Base-by-base conservation (phyloP, 306 rosid species). In the Delonix regia region DNA sequence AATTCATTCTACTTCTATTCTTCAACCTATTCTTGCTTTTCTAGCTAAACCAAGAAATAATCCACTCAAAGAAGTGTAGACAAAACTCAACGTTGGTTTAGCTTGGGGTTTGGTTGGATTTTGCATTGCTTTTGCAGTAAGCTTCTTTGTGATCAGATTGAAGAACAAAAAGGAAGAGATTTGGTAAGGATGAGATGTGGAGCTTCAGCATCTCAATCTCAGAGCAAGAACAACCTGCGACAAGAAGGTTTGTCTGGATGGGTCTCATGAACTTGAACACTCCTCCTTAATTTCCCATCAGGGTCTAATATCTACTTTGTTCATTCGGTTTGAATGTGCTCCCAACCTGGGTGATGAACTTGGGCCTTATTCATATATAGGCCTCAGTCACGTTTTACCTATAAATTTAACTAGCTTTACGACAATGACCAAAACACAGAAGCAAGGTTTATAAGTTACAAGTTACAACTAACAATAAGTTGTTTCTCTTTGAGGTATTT, bases 181-280 rank as follows among this genome's bases (percentile, higher is more conserved):
- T 14, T 22, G 80, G 38, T 86, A 91, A 75, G 90, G 82, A 78
- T 74, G 80, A 3, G 97, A 92, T 21, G 49, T 89, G 83, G 99
- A 92, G 87, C 91, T 92, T 51, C 97, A 94, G 49, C 90, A 90
- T 85, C 91, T 92, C 34, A 88, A 89, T 63, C 93, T 84, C 27
- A 94, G 97, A 72, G 90, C 89, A 30, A 86, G 99, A 90, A 92
- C 95, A 5, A 86, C 91, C 21, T 87, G 94, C 47, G 95, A 89
- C 74, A 92, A 94, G 82, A 94, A 90, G 73, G 90, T 89, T 21
- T 94, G 97, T 16, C 92, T 94, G 69, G 97, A 92, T 45, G 92
- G 90, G 18, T 87, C 93, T 0, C 79, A 83, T 36, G 88, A 85
- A n/a, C n/a, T n/a, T 30, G 1, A 4, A 30, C 4, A 1, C 1